phyloP scores from a whole-genome alignment of 2,329 filamentous ascomycete species.

The Balansia obtecta region DNA sequence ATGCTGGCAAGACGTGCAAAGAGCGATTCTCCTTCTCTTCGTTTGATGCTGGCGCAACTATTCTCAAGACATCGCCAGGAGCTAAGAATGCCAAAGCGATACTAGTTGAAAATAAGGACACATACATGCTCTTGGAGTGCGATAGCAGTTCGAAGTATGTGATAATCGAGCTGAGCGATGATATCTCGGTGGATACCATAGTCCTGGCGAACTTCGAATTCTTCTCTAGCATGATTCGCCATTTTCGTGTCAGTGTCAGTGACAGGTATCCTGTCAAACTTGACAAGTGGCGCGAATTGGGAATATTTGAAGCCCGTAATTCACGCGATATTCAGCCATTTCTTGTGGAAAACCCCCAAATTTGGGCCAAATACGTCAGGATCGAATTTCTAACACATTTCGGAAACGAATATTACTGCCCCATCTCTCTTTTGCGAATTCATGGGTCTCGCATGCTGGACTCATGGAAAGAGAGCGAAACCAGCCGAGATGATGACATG shows the following conservation, averaged over 20 bases:
- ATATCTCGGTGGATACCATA: conserved; percentile 78
- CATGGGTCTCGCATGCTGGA: conserved; percentile 96
- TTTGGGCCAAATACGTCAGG: conserved; percentile 87
- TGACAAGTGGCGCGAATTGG: conserved; percentile 84
- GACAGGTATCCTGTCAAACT: conserved; percentile 88
- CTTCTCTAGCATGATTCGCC: conserved; percentile 92
- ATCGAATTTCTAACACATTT: conserved; percentile 91
- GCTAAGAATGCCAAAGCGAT: conserved; percentile 83
- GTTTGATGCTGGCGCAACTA: conserved; percentile 89
- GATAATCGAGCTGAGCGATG: conserved; percentile 85
- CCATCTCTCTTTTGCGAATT: conserved; percentile 76
- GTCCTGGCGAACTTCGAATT: conserved; percentile 99
- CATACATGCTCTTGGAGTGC: conserved; percentile 94
- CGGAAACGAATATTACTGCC: conserved; percentile 94
- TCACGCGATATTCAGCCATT: conserved; percentile 91
- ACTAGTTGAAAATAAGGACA: conserved; percentile 93
- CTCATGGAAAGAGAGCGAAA: conserved; percentile 75
- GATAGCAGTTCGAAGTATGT: conserved; percentile 80
- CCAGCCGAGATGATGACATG: conserved; percentile 49
- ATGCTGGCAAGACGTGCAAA: conserved; percentile 95
- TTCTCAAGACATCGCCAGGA: conserved; percentile 78
- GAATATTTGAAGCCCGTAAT: conserved; percentile 83
- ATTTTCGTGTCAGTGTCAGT: conserved; percentile 82
- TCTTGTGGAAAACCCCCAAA: conserved; percentile 82
- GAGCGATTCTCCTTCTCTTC: conserved; percentile 96